Percentiles rank a stretch among this genome's conserved stretches.
phyloP scores from a whole-genome alignment of 1,284 basidiomycete species.

The Farysia itapuensis region DNA sequence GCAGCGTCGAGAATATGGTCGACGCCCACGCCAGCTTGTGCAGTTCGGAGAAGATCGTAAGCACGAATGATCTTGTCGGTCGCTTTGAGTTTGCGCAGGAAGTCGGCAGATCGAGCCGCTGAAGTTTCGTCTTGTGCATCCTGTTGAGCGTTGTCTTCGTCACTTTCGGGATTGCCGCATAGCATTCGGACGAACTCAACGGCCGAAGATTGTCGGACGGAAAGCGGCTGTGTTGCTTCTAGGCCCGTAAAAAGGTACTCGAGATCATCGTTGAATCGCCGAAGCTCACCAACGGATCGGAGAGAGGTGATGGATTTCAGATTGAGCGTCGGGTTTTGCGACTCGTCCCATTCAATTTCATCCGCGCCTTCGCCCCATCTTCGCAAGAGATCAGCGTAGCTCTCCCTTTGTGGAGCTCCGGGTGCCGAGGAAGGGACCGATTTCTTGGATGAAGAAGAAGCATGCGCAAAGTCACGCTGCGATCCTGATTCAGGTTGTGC shows the following conservation, averaged over 20 bases:
- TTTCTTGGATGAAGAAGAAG: background rate
- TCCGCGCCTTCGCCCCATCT: slow-evolving; percentile 39
- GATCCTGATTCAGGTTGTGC: background rate
- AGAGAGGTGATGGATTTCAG: slow-evolving; percentile 40
- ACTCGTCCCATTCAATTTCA: slow-evolving; percentile 41
- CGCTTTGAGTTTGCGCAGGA: slow-evolving; percentile 38
- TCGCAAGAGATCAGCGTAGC: slow-evolving; percentile 37
- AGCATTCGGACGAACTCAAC: slow-evolving; percentile 29
- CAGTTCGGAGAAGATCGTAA: slow-evolving; percentile 18
- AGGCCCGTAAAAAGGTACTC: slow-evolving; percentile 38
- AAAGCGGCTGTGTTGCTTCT: slow-evolving; percentile 8
- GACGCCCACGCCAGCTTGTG: slow-evolving; percentile 25
- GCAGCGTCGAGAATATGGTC: slow-evolving; percentile 33
- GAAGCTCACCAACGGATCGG: slow-evolving; percentile 26
- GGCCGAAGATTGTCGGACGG: slow-evolving; percentile 21
- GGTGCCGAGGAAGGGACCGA: background rate
- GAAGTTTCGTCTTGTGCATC: slow-evolving; percentile 15
- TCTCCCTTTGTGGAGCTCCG: slow-evolving; percentile 14
- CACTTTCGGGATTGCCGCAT: slow-evolving; percentile 23
- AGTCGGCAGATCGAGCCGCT: slow-evolving; percentile 25
- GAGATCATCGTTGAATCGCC: slow-evolving; percentile 40
- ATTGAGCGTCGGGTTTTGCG: slow-evolving; percentile 36
- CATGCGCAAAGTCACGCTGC: background rate
- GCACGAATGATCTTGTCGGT: slow-evolving; percentile 25
- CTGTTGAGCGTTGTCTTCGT: slow-evolving; percentile 1